These are phyloP conservation scores for Poa pratensis DNA, from an alignment of 176 grass and related monocot genomes.

Conservation along the genomic window DNA sequence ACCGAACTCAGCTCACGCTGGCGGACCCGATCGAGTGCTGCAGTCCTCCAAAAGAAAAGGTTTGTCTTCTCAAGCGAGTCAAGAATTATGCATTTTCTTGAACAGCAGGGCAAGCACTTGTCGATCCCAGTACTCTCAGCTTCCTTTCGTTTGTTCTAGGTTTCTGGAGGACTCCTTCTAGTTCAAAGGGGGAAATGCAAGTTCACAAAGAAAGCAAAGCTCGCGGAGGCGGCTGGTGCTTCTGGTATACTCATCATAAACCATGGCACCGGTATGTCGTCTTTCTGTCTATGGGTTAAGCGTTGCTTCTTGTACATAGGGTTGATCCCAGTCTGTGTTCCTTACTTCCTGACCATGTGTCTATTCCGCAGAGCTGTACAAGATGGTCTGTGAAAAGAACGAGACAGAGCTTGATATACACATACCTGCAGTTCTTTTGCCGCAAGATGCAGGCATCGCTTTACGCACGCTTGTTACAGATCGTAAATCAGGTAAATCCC, in stretches of 20 bases:
- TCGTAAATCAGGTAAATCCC: conserved; percentile 55
- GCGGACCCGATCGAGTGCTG: conserved; percentile 87
- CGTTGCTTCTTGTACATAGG: conserved; percentile 22
- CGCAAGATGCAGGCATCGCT: conserved; percentile 52
- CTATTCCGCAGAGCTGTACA: conserved; percentile 80
- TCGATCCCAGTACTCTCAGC: background rate
- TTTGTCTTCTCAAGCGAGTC: conserved; percentile 11
- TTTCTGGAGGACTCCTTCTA: conserved; percentile 77
- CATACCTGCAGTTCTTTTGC: conserved; percentile 58
- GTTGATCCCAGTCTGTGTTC: background rate
- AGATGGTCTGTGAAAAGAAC: conserved; percentile 93
- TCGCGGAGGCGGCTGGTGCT: conserved; percentile 91
- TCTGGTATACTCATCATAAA: conserved; percentile 96
- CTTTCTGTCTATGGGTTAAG: background rate
- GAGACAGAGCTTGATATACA: conserved; percentile 88
- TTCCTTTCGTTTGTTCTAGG: conserved; percentile 42
- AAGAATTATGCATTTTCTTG: background rate
- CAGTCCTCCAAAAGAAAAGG: conserved; percentile 54
- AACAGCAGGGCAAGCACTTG: background rate
- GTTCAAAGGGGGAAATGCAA: conserved; percentile 86
- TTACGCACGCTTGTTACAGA: conserved; percentile 55
- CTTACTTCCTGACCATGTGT: conserved; percentile 25
- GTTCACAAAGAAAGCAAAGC: conserved; percentile 85
- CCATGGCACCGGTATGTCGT: conserved; percentile 62
- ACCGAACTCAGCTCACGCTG: conserved; percentile 63